Base-by-base conservation (phyloP, 768 basidiomycete genomes). In the Trametes meyenii region DNA sequence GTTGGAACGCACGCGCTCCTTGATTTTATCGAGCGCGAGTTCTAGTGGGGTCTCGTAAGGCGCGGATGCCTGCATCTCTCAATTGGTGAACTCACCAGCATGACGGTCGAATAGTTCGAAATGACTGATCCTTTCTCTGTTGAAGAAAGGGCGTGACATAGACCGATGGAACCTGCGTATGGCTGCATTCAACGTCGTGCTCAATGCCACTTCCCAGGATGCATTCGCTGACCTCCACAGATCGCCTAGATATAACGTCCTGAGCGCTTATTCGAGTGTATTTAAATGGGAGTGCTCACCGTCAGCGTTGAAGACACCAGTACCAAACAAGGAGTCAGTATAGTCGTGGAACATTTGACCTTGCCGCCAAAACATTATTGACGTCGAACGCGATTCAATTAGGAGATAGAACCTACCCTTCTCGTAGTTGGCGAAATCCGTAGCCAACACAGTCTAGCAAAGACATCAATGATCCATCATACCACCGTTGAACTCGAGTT, bases 221-320 rank as follows among this genome's bases (percentile, higher is more conserved):
- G 39, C n/a, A 5, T 21, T 39, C n/a, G 39, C 67, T 48, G 65
- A 78, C 75, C 80, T 83, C 83, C 82, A 84, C 75, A 81, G 78
- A 8, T 81, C 79, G 35, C 75, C 78, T 78, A 45, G 21, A 24
- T 24, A 40, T 66, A n/a, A 21, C 36, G 12, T 8, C 77, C 73
- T 77, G 75, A 36, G 75, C 70, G 29, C 69, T 55, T 13, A 35
- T 5, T 29, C 36, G 2, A 42, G 24, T 13, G 26, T 26, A 10
- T 38, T 1, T 23, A 21, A 26, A 19, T 23, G 5, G 26, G 58
- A 12, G 5, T 43, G 55, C 76, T 60, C 65, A 81, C 86, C 86
- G 55, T 88, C 86, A 14, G 85, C 83, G 64, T 89, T 88, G 70
- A 89, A 89, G 4, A 89, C 84, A 0, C 88, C 88, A 12, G 79